phyloP scores from a whole-genome alignment of 495 filamentous ascomycete genomes.

The Hypoxylon trugodes region DNA sequence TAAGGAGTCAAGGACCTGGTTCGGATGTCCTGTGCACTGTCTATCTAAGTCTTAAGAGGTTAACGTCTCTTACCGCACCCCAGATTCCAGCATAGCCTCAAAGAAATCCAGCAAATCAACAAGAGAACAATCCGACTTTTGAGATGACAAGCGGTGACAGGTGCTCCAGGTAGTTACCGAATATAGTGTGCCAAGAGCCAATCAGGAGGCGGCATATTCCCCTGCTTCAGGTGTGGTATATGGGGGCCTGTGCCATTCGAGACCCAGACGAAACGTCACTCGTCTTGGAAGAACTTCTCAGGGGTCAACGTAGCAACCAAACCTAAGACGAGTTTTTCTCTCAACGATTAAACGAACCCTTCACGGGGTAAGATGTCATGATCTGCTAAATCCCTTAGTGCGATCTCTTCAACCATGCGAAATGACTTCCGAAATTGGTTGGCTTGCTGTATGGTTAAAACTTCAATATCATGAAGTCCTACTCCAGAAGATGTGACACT shows the following conservation, averaged over 20 bases:
- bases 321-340: constrained; percentile 2
- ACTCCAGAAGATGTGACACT: too few species aligned
- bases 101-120: constrained; percentile 6
- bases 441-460: not conserved
- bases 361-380: constrained; percentile 7
- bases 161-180: constrained; percentile 3
- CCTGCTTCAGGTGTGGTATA: constrained; percentile 14
- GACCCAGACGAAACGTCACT: constrained; percentile 37
- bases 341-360: not conserved
- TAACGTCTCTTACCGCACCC: constrained; percentile 8
- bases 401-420: not conserved
- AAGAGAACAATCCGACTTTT: constrained; percentile 21
- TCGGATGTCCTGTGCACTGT: not conserved
- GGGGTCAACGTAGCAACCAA: constrained; percentile 16
- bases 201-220: constrained; percentile 12
- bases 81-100: constrained; percentile 7
- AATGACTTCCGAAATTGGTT: constrained; percentile 8
- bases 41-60: constrained; percentile 1
- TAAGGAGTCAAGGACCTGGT: constrained; percentile 13
- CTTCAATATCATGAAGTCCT: too few species aligned
- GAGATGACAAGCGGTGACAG: constrained; percentile 16
- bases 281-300: constrained; percentile 28
- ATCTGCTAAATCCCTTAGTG: constrained; percentile 6
- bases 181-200: constrained; percentile 9
- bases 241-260: constrained; percentile 21